phyloP scores from a whole-genome alignment of 805 yeast genomes.

The Priceomyces carsonii region DNA sequence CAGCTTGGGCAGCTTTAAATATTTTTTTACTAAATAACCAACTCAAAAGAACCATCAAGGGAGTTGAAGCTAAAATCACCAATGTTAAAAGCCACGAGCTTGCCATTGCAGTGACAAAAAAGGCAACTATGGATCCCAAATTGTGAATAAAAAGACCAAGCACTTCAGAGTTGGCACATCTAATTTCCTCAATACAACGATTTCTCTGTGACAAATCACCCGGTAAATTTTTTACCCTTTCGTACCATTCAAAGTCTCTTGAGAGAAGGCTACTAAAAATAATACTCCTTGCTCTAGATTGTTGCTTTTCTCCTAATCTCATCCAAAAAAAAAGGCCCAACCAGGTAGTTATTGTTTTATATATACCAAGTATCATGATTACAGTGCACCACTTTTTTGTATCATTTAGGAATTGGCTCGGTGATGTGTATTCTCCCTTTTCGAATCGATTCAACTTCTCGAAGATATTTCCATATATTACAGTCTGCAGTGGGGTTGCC shows the following conservation, averaged over 20 bases:
- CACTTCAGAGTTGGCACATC: conserved; percentile 69
- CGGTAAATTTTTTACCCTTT: conserved; percentile 50
- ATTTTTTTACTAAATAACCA: conserved; percentile 52
- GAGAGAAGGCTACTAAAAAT: conserved; percentile 48
- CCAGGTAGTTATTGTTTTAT: conserved; percentile 45
- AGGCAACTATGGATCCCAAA: conserved; percentile 51
- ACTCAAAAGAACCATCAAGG: conserved; percentile 57
- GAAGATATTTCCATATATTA: conserved; percentile 68
- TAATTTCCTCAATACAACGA: conserved; percentile 71
- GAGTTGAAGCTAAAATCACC: conserved; percentile 72
- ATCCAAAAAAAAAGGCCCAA: conserved; percentile 61
- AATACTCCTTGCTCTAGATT: conserved; percentile 49
- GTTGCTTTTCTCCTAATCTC: conserved; percentile 71
- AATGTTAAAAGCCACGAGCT: conserved; percentile 86
- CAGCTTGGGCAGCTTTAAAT: conserved; percentile 48
- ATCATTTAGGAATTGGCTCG: conserved; percentile 23
- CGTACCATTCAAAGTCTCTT: conserved; percentile 63
- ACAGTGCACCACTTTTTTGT: conserved; percentile 28
- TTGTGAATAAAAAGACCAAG: conserved; percentile 58
- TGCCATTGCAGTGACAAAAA: conserved; percentile 64
- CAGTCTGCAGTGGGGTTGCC: conserved; percentile 60
- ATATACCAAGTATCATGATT: conserved; percentile 34
- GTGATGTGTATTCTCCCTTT: conserved; percentile 27
- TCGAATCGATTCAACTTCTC: conserved; percentile 25
- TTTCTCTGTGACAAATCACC: conserved; percentile 69